Conservation (phyloP, 2,329 filamentous ascomycete species). For the Albifimbria verrucaria region DNA sequence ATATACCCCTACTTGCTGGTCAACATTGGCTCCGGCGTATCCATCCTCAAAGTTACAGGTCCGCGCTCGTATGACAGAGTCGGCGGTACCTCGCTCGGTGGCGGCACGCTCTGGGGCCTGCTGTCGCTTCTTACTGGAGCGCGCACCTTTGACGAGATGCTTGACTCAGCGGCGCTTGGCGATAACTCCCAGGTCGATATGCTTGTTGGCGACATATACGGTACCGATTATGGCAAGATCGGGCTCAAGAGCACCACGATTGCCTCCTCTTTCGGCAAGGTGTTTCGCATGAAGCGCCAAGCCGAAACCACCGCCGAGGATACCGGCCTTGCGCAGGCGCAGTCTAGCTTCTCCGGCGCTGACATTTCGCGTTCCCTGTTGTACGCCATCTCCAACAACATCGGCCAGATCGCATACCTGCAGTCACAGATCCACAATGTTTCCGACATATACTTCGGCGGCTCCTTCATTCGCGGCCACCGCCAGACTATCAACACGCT, state of each 20-base stretch:
- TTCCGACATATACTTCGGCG: conserved; percentile 94
- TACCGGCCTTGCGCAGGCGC: conserved; percentile 53
- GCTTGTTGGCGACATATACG: conserved; percentile 97
- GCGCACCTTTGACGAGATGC: conserved; percentile 95
- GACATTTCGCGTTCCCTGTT: conserved; percentile 90
- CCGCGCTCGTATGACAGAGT: conserved; percentile 85
- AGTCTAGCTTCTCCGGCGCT: conserved; percentile 64
- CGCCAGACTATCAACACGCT: conserved; percentile 97
- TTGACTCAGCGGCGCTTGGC: conserved; percentile 82
- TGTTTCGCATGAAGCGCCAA: conserved; percentile 86
- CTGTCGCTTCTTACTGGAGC: conserved; percentile 90
- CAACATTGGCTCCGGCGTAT: conserved; percentile 96
- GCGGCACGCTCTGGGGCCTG: conserved; percentile 96
- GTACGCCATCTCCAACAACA: conserved; percentile 96
- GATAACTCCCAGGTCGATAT: conserved; percentile 95
- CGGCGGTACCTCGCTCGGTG: conserved; percentile 89
- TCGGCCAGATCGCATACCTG: conserved; percentile 96
- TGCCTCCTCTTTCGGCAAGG: conserved; percentile 93
- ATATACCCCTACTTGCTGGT: conserved; percentile 97
- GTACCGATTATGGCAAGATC: conserved; percentile 92
- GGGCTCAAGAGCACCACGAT: conserved; percentile 94
- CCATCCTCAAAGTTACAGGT: conserved; percentile 94
- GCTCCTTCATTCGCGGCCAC: conserved; percentile 94
- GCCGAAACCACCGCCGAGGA: conserved; percentile 79
- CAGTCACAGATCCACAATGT: conserved; percentile 92